Evolutionary conservation across 2,329 filamentous ascomycete species (phyloP), one percentile per base, ranked within the genome.

Genomic region (Aspergillus udagawae): DNA sequence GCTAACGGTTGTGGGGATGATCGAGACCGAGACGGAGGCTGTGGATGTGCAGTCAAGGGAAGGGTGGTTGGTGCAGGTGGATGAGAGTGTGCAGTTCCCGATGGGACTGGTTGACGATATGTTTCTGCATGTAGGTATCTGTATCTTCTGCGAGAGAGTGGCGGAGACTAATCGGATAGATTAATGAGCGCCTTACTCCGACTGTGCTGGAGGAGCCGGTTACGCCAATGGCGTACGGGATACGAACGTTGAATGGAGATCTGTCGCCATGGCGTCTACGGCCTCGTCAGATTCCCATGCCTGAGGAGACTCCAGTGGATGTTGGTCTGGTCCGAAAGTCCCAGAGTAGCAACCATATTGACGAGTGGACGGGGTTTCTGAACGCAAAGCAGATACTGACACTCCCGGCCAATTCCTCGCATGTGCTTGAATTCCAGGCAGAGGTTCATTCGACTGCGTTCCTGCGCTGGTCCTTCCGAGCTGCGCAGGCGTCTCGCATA

Each of bases 221-320:
- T 1, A 60, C 27, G 1, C 66, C 70, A 1, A 55, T 66, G 1
- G 44, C 56, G 2, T 73, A 74, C 58, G 62, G 65, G 3, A 67
- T 75, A 49, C 68, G 60, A 28, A 74, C 72, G 0, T 29, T 70
- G 25, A 76, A 77, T 58, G 76, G 76, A 1, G 74, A 77, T 35
- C 65, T 77, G 4, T 52, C 71, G 0, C 75, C 75, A 0, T 79
- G 76, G 76, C 62, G 69, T 28, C 57, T 79, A 2, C 65, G 65
- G 8, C 70, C 73, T n/a, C 70, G 75, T 1, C 54, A 59, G 0
- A 76, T 77, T n/a, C 75, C 75, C 0, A 65, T 71, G 63, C 68
- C 69, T 0, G 69, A 72, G 38, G 59, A 68, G n/a, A 71, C 56
- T 1, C 35, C 47, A 0, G 56, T 66, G 0, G 35, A 27, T 0